Evolutionary conservation across 1,139 yeast species (phyloP).

Genomic region (Protomyces inouyei): DNA sequence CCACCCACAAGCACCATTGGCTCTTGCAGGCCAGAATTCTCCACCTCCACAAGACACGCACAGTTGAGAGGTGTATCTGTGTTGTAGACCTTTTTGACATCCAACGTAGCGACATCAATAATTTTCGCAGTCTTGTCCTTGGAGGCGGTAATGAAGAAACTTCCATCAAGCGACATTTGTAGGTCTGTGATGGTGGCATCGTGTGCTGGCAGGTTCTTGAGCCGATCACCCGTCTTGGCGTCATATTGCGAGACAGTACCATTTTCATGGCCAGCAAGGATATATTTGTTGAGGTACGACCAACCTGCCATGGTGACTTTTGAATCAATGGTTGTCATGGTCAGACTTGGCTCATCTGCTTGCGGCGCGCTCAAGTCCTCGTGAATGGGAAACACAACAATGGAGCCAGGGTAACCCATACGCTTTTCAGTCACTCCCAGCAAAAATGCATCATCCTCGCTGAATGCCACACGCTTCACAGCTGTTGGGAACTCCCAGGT

Average conservation of each 20-base stretch:
- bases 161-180: conserved; percentile 80
- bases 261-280: conserved; percentile 83
- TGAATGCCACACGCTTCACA: conserved; percentile 82
- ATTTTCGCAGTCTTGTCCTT: conserved; percentile 86
- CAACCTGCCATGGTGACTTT: conserved; percentile 85
- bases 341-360: conserved; percentile 52
- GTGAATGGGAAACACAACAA: conserved; percentile 59
- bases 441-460: conserved; percentile 64
- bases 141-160: conserved; percentile 87
- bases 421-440: conserved; percentile 85
- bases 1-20: conserved; percentile 94
- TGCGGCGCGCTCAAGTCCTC: conserved; percentile 43
- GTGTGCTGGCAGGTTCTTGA: conserved; percentile 60
- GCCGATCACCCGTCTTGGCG: conserved; percentile 64
- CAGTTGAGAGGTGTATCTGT: conserved; percentile 95
- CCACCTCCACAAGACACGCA: conserved; percentile 78
- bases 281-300: conserved; percentile 57
- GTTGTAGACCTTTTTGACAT: conserved; percentile 65
- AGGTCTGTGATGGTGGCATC: conserved; percentile 74
- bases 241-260: conserved; percentile 80
- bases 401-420: conserved; percentile 83
- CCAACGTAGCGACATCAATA: conserved; percentile 70
- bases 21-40: conserved; percentile 45
- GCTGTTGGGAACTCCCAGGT: conserved; percentile 79
- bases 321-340: conserved; percentile 50